phyloP scores from a whole-genome alignment of 2,329 filamentous ascomycete species.

The Pseudocercospora ulei region DNA sequence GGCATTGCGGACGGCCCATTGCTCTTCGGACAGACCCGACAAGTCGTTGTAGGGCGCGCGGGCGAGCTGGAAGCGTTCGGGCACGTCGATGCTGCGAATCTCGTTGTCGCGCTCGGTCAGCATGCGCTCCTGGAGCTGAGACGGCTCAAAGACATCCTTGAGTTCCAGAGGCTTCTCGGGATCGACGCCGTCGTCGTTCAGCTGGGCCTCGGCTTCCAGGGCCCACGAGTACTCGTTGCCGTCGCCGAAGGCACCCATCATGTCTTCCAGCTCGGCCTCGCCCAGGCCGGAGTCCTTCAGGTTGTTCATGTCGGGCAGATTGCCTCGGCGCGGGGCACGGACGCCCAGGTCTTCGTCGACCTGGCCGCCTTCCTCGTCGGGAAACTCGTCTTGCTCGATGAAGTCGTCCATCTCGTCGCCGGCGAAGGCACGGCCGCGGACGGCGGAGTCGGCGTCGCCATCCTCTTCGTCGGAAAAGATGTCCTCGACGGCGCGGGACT shows the following conservation, averaged over 20 bases:
- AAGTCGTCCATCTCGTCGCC: constrained; percentile 82
- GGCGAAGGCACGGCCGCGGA: constrained; percentile 34
- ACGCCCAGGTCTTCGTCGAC: constrained; percentile 82
- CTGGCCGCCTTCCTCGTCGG: constrained; percentile 68
- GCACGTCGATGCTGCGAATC: constrained; percentile 80
- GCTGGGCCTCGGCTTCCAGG: constrained; percentile 74
- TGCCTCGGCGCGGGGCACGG: constrained; percentile 64
- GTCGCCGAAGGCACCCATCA: constrained; percentile 91
- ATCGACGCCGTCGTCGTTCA: constrained; percentile 63
- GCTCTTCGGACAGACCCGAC: constrained; percentile 67
- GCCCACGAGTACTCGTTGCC: constrained; percentile 96
- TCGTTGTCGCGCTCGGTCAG: constrained; percentile 90
- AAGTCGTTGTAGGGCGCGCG: constrained; percentile 72
- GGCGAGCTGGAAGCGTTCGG: constrained; percentile 87
- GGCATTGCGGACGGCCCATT: constrained; percentile 52
- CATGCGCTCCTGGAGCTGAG: constrained; percentile 84
- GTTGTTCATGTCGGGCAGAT: constrained; percentile 61
- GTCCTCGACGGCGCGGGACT: constrained; percentile 68
- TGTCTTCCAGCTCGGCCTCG: constrained; percentile 86
- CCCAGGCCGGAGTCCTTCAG: constrained; percentile 59
- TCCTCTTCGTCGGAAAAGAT: constrained; percentile 97
- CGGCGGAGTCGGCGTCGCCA: constrained; percentile 44
- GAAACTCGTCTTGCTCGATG: constrained; percentile 90
- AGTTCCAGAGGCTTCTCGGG: constrained; percentile 80
- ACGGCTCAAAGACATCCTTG: constrained; percentile 96